Base-by-base conservation (phyloP, 2,329 filamentous ascomycete species). In the Chrysoporthe austroafricana region DNA sequence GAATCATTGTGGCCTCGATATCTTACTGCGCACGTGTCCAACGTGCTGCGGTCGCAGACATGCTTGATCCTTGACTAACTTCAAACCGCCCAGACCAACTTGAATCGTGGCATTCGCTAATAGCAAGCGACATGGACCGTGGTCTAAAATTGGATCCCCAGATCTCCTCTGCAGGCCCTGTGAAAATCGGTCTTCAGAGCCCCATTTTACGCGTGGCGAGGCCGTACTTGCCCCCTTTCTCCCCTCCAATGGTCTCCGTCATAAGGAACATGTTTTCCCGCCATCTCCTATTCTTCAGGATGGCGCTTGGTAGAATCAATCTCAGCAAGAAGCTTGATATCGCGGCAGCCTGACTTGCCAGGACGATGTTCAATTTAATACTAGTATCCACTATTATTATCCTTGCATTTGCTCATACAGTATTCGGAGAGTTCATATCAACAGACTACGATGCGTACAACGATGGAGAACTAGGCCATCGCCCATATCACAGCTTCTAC, bases 371-470 rank as follows among this genome's bases (percentile, higher is more conserved):
- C 57, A 60, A 39, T 43, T 42, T n/a, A 39, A 26, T 39, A 44
- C 21, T 21, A 48, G 16, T 18, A 16, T 34, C 59, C 32, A n/a
- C 18, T 16, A 5, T 48, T 32, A 4, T 36, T 5, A 34, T 39
- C 34, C n/a, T 62, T 21, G 16, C 11, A n/a, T 14, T 52, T 9
- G 21, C 16, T 13, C 32, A 21, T 14, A 52, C 11, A 16, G 18
- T 34, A 16, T 13, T 42, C 14, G 62, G 46, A 39, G 67, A 72
- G 43, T 66, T 66, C 34, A 63, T 70, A 26, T 71, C 67, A 14
- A 62, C 62, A n/a, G 66, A 72, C 65, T 72, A 71, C 57, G 58
- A 67, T 7, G 62, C n/a, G 9, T 73, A 73, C 66, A 73, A 73
- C 34, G 46, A 46, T 11, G 71, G 71, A 34, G 34, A 44, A 21